Evolutionary conservation across 2,329 filamentous ascomycete genomes (phyloP), one percentile per base, ranked within the genome.

Genomic region (Trichophyton mentagrophytes): DNA sequence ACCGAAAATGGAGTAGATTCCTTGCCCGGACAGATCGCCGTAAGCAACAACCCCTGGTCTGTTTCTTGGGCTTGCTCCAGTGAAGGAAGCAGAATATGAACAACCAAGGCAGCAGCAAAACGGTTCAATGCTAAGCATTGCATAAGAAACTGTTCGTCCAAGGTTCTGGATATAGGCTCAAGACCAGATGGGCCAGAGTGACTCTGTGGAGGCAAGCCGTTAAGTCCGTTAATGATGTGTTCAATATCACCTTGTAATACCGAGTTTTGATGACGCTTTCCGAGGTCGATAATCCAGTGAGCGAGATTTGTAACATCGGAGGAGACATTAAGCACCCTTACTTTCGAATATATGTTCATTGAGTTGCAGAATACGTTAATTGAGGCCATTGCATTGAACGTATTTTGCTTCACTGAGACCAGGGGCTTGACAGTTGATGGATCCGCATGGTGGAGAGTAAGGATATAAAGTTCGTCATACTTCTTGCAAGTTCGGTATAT

Each of bases 401-500:
- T 60, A 57, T 47, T 40, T 38, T 63, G 63, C 58, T 67, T 62
- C 1, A 62, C 58, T 17, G 57, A 44, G 40, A 53, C 42, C 36
- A 9, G 61, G 76, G 71, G n/a, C 9, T n/a, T 9, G 20, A 11
- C 20, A 20, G 58, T 49, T 15, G 46, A 13, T 51, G 46, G 8
- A 27, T 13, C 15, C 15, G 60, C 51, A 11, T 62, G 7, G 61
- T 68, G 63, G 55, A 57, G n/a, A 25, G 11, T 78, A 0, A 95
- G 71, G 0, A 95, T 75, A 0, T 87, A 72, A 0, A 95, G 74
- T 3, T 76, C 77, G 64, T 89, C 85, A 67, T 93, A 92, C 8
- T 84, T 79, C 1, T 68, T 60, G 11, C 82, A 78, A 0, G 86
- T 74, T 6, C 69, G 72, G 2, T 73, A 68, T 8, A 92, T 74